Percentiles rank a stretch among this genome's conserved stretches.
These are phyloP conservation scores for Geotrichum ghanense DNA, from an alignment of 805 yeast species.

Conservation along the genomic window DNA sequence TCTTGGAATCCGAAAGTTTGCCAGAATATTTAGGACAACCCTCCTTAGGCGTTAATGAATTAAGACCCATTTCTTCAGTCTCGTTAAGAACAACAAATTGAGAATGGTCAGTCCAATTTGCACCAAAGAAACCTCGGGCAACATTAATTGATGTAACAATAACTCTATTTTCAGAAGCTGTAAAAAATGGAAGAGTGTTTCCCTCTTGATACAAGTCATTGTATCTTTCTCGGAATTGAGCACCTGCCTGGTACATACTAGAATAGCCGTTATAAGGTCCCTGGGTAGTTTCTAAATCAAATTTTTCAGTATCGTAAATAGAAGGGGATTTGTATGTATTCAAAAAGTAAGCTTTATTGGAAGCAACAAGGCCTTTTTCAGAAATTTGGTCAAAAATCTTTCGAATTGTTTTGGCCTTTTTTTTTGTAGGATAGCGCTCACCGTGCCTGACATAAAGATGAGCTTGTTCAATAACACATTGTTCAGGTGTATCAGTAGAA, in stretches of 20 bases:
- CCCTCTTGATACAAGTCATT: slow-evolving; percentile 32
- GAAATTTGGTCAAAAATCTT: slow-evolving; percentile 5
- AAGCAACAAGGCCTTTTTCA: slow-evolving; percentile 25
- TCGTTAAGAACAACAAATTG: slow-evolving; percentile 37
- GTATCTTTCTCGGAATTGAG: slow-evolving; percentile 37
- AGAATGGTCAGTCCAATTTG: slow-evolving; percentile 28
- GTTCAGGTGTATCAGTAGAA: slow-evolving; percentile 38
- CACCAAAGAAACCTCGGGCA: slow-evolving; percentile 48
- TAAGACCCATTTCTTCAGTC: slow-evolving; percentile 38
- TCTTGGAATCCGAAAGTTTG: slow-evolving; percentile 9
- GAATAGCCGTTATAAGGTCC: slow-evolving; percentile 43
- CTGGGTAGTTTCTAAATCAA: slow-evolving; percentile 41
- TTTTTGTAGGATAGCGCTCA: slow-evolving; percentile 36
- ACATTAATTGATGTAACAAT: slow-evolving; percentile 44
- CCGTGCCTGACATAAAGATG: slow-evolving; percentile 45
- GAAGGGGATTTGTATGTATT: slow-evolving; percentile 35
- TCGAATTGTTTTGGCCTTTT: slow-evolving; percentile 4
- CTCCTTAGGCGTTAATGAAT: slow-evolving; percentile 43
- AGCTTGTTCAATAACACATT: slow-evolving; percentile 44
- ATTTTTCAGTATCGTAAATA: slow-evolving; percentile 27
- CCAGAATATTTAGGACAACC: slow-evolving; percentile 10
- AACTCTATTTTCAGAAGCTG: slow-evolving; percentile 44
- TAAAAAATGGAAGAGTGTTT: slow-evolving; percentile 36
- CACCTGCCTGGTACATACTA: slow-evolving; percentile 40
- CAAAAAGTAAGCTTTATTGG: slow-evolving; percentile 31